Evolutionary conservation across 768 basidiomycete genomes (phyloP).

Genomic region (Nevesoporus exiguus): DNA sequence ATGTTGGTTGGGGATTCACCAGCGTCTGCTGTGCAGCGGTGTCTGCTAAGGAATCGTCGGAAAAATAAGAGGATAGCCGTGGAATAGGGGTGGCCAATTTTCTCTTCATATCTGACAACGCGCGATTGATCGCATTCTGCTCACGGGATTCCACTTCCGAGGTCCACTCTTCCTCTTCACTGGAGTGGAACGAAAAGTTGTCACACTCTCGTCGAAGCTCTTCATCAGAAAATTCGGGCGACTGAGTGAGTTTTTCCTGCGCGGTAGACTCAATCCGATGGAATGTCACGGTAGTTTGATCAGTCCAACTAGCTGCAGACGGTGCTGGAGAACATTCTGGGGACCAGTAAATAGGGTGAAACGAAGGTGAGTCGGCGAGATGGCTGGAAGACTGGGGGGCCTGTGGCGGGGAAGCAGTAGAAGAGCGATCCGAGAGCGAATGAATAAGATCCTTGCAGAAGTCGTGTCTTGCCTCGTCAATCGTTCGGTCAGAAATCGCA

Average conservation of each 20-base stretch:
- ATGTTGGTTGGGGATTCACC: neutral
- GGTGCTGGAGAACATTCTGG: neutral
- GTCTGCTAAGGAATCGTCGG: slow-evolving; percentile 6
- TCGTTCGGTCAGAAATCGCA: neutral
- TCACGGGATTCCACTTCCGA: slow-evolving; percentile 10
- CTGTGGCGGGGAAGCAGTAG: neutral
- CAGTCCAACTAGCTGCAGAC: neutral
- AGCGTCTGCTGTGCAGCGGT: neutral
- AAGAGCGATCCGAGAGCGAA: neutral
- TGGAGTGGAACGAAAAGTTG: slow-evolving; percentile 9
- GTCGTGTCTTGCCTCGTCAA: slow-evolving; percentile 8
- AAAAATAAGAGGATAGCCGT: slow-evolving; percentile 7
- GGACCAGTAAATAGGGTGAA: neutral
- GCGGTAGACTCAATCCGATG: neutral
- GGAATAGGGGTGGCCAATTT: slow-evolving; percentile 9
- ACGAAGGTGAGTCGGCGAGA: neutral
- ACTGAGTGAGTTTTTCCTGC: neutral
- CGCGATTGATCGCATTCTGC: slow-evolving; percentile 4
- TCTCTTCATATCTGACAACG: slow-evolving; percentile 7
- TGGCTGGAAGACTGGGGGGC: neutral
- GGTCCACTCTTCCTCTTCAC: slow-evolving; percentile 16
- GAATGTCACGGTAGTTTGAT: neutral
- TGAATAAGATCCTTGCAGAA: slow-evolving; percentile 8
- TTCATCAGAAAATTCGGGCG: slow-evolving; percentile 9
- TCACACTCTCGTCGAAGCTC: slow-evolving; percentile 11